Conservation (phyloP, 2,329 filamentous ascomycete species). For the Colletotrichum scovillei region DNA sequence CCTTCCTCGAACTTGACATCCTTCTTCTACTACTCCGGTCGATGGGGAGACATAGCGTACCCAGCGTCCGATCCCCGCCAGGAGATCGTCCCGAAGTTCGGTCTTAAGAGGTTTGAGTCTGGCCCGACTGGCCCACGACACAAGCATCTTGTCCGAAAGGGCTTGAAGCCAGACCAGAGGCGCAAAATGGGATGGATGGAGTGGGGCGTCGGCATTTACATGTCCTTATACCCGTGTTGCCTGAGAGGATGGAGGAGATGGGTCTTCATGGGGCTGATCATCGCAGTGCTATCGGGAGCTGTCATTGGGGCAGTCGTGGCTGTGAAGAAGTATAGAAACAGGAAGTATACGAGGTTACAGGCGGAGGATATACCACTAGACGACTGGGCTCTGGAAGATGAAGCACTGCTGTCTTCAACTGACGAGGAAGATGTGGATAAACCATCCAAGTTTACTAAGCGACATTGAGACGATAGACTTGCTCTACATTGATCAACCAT, state of each 20-base stretch:
- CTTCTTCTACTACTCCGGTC: slow-evolving; percentile 47
- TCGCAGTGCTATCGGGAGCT: slow-evolving; percentile 12
- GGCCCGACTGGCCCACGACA: slow-evolving; percentile 46
- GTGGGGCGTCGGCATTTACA: slow-evolving; percentile 41
- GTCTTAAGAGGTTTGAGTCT: slow-evolving; percentile 45
- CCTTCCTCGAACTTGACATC: slow-evolving; percentile 44
- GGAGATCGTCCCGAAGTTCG: slow-evolving; percentile 43
- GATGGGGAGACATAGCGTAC: slow-evolving; percentile 48
- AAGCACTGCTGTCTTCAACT: slow-evolving; percentile 10
- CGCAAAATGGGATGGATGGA: slow-evolving; percentile 42
- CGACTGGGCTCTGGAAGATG: slow-evolving; percentile 48
- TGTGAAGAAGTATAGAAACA: slow-evolving; percentile 24
- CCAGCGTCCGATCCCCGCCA: slow-evolving; percentile 47
- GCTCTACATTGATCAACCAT: too few species aligned
- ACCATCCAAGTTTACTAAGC: background rate
- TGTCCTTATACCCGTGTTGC: slow-evolving; percentile 48
- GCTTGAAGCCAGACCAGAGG: slow-evolving; percentile 43
- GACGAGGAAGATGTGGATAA: slow-evolving; percentile 13
- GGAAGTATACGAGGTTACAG: slow-evolving; percentile 38
- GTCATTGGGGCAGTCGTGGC: slow-evolving; percentile 19
- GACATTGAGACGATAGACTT: too few species aligned
- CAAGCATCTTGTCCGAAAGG: slow-evolving; percentile 48
- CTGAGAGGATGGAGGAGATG: slow-evolving; percentile 47
- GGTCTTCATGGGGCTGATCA: slow-evolving; percentile 39
- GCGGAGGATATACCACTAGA: slow-evolving; percentile 41